Evolutionary conservation across 495 filamentous ascomycete species (phyloP).

Genomic region (Xylaria scruposa): DNA sequence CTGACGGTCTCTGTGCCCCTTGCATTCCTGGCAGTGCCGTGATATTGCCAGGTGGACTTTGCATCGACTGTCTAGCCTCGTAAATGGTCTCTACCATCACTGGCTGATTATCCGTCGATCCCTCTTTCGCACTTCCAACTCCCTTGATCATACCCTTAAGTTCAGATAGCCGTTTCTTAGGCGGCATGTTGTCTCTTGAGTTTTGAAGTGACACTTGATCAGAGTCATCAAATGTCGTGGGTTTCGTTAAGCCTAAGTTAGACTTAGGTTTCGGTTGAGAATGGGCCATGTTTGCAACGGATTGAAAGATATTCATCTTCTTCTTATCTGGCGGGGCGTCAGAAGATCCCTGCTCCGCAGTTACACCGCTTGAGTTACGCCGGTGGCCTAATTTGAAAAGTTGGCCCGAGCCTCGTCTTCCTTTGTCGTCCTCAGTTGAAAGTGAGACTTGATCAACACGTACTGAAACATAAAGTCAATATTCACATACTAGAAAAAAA

Average conservation of each 20-base stretch:
- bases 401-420: constrained; percentile 27
- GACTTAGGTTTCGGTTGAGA: constrained; percentile 35
- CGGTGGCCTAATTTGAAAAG: constrained; percentile 33
- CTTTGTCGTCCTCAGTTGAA: constrained; percentile 35
- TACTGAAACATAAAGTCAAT: constrained; percentile 25
- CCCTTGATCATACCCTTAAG: constrained; percentile 42
- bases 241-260: constrained; percentile 19
- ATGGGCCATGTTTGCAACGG: constrained; percentile 26
- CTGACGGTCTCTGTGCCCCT: constrained; percentile 22
- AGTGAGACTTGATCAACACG: constrained; percentile 36
- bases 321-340: constrained; percentile 30
- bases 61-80: constrained; percentile 30
- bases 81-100: constrained; percentile 30
- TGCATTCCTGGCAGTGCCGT: constrained; percentile 18
- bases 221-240: constrained; percentile 30
- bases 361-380: constrained; percentile 28
- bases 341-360: constrained; percentile 23
- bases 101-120: constrained; percentile 37
- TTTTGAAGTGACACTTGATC: constrained; percentile 28
- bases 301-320: constrained; percentile 31
- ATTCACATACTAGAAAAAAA: not conserved
- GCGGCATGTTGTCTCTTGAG: constrained; percentile 25
- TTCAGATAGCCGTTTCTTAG: constrained; percentile 40
- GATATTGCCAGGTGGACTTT: constrained; percentile 26
- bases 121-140: constrained; percentile 40